Evolutionary conservation across 108 stramenopile species (phyloP).

Genomic region (Stephanodiscus triporus): DNA sequence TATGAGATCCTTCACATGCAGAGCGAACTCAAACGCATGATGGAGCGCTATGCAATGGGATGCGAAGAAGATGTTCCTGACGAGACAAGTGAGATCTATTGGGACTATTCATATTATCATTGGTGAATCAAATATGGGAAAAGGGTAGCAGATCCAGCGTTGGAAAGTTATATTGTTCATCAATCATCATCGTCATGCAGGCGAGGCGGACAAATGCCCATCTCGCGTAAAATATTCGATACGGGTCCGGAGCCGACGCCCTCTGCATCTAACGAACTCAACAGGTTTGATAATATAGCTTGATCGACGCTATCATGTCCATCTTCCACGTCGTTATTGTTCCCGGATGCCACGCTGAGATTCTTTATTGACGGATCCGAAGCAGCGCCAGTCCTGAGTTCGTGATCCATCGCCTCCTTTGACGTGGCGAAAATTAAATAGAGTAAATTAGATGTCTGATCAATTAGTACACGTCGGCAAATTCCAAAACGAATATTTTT

Average conservation of each 20-base stretch:
- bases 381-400: slow-evolving; percentile 13
- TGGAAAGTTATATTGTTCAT: background rate
- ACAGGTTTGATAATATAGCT: slow-evolving; percentile 55
- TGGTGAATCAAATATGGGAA: background rate
- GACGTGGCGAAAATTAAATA: background rate
- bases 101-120: too few species aligned
- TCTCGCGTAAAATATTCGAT: slow-evolving; percentile 62
- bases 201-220: slow-evolving; percentile 55
- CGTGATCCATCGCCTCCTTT: slow-evolving; percentile 41
- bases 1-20: too few species aligned
- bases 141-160: background rate
- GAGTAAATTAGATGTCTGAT: slow-evolving; percentile 1
- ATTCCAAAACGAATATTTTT: background rate
- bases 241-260: slow-evolving; percentile 64
- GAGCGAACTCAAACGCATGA: too few species aligned
- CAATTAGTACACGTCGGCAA: background rate
- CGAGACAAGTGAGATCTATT: too few species aligned
- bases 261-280: slow-evolving; percentile 68
- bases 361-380: slow-evolving; percentile 28
- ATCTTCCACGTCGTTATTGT: slow-evolving; percentile 33
- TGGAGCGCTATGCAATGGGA: too few species aligned
- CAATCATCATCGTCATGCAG: slow-evolving; percentile 3
- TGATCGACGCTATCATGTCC: slow-evolving; percentile 33
- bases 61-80: too few species aligned
- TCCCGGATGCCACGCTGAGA: slow-evolving; percentile 23